Evolutionary conservation across 345 rosid species (phyloP).

Genomic region (Eucalyptus victrix): DNA sequence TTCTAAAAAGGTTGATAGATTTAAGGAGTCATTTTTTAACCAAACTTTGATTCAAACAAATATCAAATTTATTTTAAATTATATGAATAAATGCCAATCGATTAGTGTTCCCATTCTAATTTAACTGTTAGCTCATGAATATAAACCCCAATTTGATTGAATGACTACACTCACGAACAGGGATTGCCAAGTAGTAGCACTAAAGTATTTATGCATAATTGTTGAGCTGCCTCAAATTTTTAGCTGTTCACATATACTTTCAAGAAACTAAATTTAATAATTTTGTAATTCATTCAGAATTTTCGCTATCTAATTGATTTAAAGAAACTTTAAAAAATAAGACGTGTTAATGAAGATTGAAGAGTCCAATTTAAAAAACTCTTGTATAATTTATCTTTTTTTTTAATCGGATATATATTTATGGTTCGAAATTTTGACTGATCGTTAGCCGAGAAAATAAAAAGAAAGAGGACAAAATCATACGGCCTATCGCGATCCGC

Average conservation of each 20-base stretch:
- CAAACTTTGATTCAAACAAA: background rate
- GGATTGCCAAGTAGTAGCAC: background rate
- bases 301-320: background rate
- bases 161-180: fast-evolving
- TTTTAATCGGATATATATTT: too few species aligned
- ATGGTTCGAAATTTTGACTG: too few species aligned
- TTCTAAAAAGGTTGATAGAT: background rate
- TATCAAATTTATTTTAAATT: background rate
- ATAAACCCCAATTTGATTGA: background rate
- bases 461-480: too few species aligned
- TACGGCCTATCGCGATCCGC: too few species aligned
- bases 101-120: background rate
- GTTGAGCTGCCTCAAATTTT: background rate
- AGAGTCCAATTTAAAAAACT: background rate
- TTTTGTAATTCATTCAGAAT: background rate
- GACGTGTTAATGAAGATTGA: background rate
- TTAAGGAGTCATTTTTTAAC: background rate
- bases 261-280: background rate
- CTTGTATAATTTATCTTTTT: background rate
- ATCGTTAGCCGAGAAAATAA: background rate
- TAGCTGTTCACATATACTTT: background rate
- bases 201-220: background rate
- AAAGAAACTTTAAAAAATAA: background rate
- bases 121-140: background rate
- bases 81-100: background rate